Evolutionary conservation across 2,329 filamentous ascomycete species (phyloP), one percentile per base, ranked within the genome.

Genomic region (Diaporthe sp.): DNA sequence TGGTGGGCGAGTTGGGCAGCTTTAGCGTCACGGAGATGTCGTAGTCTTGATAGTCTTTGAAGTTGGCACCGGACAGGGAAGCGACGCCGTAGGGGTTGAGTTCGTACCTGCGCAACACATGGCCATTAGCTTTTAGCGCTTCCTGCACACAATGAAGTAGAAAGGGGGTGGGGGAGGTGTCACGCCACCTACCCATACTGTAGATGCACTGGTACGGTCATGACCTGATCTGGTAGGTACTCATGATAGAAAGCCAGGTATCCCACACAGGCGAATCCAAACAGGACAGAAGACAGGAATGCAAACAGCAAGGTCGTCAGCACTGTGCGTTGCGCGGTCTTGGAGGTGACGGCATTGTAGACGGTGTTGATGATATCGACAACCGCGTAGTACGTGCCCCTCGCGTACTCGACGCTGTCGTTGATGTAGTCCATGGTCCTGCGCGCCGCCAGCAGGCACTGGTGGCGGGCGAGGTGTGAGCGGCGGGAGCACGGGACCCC

Each of bases 11-110:
- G 55, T 93, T 92, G 25, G 97, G 97, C 77, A 99, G 88, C 4
- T 90, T 89, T 44, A 99, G 88, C 31, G 91, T 88, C 1, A 98
- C 88, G 7, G 90, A 89, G 57, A 99, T 89, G 83, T 98, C 95
- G 87, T 99, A 99, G 65, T 92, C 89, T 82, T 98, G 96, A 62
- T 91, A 88, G 25, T 91, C 87, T 78, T 93, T 91, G 77, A 97
- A 86, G 62, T 90, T 87, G 22, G 86, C 82, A 2, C 77, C 78
- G n/a, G 83, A 80, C 44, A 92, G 84, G 37, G 86, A 83, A 17
- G 86, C 82, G 67, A 90, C 80, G 74, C 87, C 89, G 77, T 88
- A 91, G 0, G 90, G 90, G 75, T 91, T 87, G n/a, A 81, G 76
- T 9, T 87, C 87, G 76, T 86, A 86, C 61, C 88, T 90, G 74